Evolutionary conservation across 2,329 filamentous ascomycete species (phyloP).

Genomic region (Diaporthe destruens): DNA sequence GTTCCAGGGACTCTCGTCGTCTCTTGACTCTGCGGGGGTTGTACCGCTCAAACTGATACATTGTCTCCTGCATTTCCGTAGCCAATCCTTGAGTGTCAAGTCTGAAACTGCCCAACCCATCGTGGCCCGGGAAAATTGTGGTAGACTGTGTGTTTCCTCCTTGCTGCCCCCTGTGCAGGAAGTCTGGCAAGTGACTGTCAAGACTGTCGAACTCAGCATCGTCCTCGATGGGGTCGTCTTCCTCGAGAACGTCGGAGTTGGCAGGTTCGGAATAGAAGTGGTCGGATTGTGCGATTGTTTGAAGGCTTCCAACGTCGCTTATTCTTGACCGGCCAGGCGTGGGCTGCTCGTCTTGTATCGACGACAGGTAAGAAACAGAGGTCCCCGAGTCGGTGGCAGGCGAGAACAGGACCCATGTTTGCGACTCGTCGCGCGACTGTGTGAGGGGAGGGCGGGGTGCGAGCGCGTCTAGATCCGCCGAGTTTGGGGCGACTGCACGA

Average conservation of each 20-base stretch:
- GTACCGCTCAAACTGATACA: slow-evolving; percentile 90
- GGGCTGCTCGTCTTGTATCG: slow-evolving; percentile 74
- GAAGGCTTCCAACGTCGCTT: slow-evolving; percentile 85
- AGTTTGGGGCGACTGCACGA: slow-evolving; percentile 52
- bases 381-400: slow-evolving; percentile 72
- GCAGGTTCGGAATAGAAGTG: slow-evolving; percentile 40
- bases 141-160: slow-evolving; percentile 62
- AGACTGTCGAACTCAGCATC: slow-evolving; percentile 90
- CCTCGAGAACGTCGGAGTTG: slow-evolving; percentile 53
- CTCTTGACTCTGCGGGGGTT: slow-evolving; percentile 77
- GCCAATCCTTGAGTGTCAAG: slow-evolving; percentile 68
- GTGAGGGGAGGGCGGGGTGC: slow-evolving; percentile 48
- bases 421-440: slow-evolving; percentile 74
- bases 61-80: slow-evolving; percentile 78
- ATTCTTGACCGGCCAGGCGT: slow-evolving; percentile 77
- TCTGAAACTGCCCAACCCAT: slow-evolving; percentile 89
- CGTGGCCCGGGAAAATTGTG: slow-evolving; percentile 88
- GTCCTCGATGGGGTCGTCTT: slow-evolving; percentile 63
- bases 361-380: slow-evolving; percentile 76
- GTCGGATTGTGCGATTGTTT: slow-evolving; percentile 74
- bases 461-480: slow-evolving; percentile 53
- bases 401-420: slow-evolving; percentile 97
- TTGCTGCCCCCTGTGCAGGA: slow-evolving; percentile 61
- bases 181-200: slow-evolving; percentile 91
- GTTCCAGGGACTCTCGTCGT: slow-evolving; percentile 65